These are phyloP conservation scores for Rhizoclosmatium globosum DNA, from an alignment of 192 early-diverging fungal genomes.

Conservation along the genomic window DNA sequence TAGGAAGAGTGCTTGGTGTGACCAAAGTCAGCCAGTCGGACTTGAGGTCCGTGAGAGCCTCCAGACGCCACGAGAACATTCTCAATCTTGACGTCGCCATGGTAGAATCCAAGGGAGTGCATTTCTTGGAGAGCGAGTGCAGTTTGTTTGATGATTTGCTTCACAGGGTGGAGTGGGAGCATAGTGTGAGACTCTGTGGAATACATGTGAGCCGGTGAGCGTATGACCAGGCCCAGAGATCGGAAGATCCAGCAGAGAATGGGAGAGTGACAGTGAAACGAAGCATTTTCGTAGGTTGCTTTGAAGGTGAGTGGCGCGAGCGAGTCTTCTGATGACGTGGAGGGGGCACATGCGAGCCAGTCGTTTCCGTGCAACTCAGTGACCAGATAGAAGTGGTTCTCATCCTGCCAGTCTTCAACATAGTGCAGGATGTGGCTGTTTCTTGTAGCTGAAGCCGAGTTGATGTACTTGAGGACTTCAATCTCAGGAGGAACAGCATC, in stretches of 20 bases:
- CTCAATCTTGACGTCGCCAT: conserved; percentile 83
- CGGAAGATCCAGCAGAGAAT: conserved; percentile 8
- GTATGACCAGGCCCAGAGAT: conserved; percentile 20
- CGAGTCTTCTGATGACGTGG: not conserved
- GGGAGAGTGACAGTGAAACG: not conserved
- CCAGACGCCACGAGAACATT: conserved; percentile 72
- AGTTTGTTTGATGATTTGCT: conserved; percentile 58
- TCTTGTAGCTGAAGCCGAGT: not conserved
- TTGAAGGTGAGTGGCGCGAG: conserved; percentile 1
- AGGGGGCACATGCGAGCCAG: not conserved
- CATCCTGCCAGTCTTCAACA: conserved; percentile 27
- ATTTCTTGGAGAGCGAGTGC: conserved; percentile 50
- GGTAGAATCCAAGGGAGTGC: conserved; percentile 52
- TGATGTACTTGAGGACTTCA: not conserved
- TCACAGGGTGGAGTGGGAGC: conserved; percentile 10
- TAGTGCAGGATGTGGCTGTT: conserved; percentile 3
- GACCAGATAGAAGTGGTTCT: conserved; percentile 36
- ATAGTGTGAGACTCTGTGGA: not conserved
- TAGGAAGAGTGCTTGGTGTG: not conserved
- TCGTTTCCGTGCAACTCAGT: conserved; percentile 26
- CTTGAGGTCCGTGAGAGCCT: not conserved
- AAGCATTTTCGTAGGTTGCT: not conserved
- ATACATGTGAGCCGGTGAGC: not conserved
- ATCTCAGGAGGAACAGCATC: conserved; percentile 27
- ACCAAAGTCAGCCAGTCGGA: conserved; percentile 30